Evolutionary conservation across 2,329 filamentous ascomycete species (phyloP), one percentile per base, ranked within the genome.

Genomic region (Dactylellina haptotyla): DNA sequence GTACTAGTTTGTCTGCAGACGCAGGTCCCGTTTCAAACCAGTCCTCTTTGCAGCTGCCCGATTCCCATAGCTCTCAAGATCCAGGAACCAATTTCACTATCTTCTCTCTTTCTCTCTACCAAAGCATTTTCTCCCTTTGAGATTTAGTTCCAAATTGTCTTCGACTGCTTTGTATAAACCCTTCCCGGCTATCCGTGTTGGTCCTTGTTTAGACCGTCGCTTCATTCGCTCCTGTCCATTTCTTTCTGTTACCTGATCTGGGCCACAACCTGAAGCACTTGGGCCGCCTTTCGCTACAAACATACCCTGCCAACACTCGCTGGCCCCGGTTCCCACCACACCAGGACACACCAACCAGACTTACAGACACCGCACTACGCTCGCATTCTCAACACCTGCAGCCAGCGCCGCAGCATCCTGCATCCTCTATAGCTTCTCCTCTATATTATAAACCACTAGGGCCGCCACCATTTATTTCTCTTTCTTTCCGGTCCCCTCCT

Each of bases 261-360:
- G 46, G 46, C 16, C 10, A 37, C 41, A 37, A 16, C n/a, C 32
- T 39, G 51, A 56, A 28, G 51, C 51, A 18, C 12, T 18, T 39
- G 18, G 14, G 30, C 26, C 32, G 20, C 32, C 34, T 59, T 43
- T 37, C 28, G n/a, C 43, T 48, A 20, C 37, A 16, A 32, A 46
- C 26, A n/a, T 10, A 18, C 50, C 50, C 32, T 34, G 30, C 32
- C 61, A 51, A 53, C 61, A 25, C 61, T n/a, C 56, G 23, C 58
- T 45, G 18, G 37, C 37, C 8, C 39, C 25, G 18, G 28, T 39
- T 32, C 48, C 16, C 45, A 43, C 59, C 45, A 26, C 59, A 26
- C 28, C 3, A n/a, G 6, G 6, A 30, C 53, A 58, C 10, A 9
- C 32, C 53, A 16, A 26, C 53, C n/a, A 10, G 8, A 5, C 51